These are phyloP conservation scores for Extremus antarcticus DNA, from an alignment of 495 filamentous ascomycete species.

Conservation along the genomic window DNA sequence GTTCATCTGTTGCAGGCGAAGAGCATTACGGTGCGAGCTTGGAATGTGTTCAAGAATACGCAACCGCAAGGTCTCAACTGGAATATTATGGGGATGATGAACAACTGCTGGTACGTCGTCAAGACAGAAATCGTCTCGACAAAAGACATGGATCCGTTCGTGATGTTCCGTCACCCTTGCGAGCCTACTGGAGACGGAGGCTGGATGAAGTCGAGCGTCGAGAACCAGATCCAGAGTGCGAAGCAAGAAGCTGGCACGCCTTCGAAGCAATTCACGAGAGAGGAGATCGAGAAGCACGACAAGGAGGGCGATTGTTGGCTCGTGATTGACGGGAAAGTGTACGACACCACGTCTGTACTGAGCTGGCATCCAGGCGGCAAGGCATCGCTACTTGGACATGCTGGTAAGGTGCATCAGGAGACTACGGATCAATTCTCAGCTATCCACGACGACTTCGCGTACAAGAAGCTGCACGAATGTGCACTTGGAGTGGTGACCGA, in stretches of 20 bases:
- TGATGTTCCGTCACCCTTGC: constrained; percentile 20
- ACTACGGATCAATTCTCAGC: constrained; percentile 29
- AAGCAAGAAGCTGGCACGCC: constrained; percentile 23
- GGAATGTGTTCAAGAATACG: constrained; percentile 24
- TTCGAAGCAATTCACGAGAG: constrained; percentile 25
- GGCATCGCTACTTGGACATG: constrained; percentile 27
- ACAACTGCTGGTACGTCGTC: constrained; percentile 30
- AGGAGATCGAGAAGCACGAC: constrained; percentile 24
- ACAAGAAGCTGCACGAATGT: constrained; percentile 31
- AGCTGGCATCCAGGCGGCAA: constrained; percentile 30
- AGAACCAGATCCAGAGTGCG: constrained; percentile 20
- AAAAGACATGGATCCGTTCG: constrained; percentile 11
- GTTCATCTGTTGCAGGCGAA: constrained; percentile 14
- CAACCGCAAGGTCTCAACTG: constrained; percentile 13
- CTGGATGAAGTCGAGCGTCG: constrained; percentile 20
- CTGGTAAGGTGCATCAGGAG: constrained; percentile 25
- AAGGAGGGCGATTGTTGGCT: constrained; percentile 26
- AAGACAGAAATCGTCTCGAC: constrained; percentile 20
- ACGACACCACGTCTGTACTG: constrained; percentile 26
- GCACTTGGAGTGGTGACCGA: constrained; percentile 30
- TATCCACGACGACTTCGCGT: constrained; percentile 30
- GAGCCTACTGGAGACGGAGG: constrained; percentile 19
- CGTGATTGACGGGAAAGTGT: constrained; percentile 28
- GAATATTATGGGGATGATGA: constrained; percentile 33
- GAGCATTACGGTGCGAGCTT: constrained; percentile 14